Percentiles rank a stretch among this genome's conserved stretches.
These are phyloP conservation scores for Talaromyces sp. DNA, from an alignment of 2,329 filamentous ascomycete genomes.

Conservation along the genomic window DNA sequence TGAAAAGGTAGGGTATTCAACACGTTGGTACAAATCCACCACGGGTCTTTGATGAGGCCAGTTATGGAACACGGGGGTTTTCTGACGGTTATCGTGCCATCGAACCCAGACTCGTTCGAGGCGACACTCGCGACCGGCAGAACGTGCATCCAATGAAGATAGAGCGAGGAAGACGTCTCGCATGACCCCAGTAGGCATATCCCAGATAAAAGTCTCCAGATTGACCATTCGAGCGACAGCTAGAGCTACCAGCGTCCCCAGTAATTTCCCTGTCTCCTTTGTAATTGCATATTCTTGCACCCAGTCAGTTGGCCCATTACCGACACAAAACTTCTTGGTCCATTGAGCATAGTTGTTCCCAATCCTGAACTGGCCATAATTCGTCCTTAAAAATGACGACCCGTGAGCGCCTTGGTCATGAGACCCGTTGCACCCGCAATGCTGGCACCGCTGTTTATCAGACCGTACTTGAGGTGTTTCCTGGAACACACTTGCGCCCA, in stretches of 20 bases:
- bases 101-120: slow-evolving; percentile 72
- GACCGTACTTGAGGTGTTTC: slow-evolving; percentile 39
- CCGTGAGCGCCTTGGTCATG: slow-evolving; percentile 16
- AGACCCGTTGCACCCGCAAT: slow-evolving; percentile 27
- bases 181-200: slow-evolving; percentile 80
- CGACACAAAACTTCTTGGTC: slow-evolving; percentile 75
- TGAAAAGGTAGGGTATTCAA: slow-evolving; percentile 76
- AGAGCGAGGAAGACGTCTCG: slow-evolving; percentile 77
- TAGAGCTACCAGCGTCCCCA: slow-evolving; percentile 74
- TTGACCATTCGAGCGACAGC: slow-evolving; percentile 77
- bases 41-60: slow-evolving; percentile 21
- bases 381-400: slow-evolving; percentile 4
- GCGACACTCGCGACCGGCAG: slow-evolving; percentile 56
- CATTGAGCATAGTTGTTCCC: slow-evolving; percentile 74
- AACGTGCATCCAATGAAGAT: slow-evolving; percentile 61
- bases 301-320: slow-evolving; percentile 74
- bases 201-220: slow-evolving; percentile 77
- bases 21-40: slow-evolving; percentile 51
- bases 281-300: slow-evolving; percentile 76
- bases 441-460: slow-evolving; percentile 20
- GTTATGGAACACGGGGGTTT: neutral
- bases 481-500: slow-evolving; percentile 61
- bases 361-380: slow-evolving; percentile 38
- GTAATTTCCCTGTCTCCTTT: slow-evolving; percentile 81
- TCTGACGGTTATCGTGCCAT: slow-evolving; percentile 70